These are phyloP conservation scores for Pelargonium australe DNA, from an alignment of 441 rosid genomes.

Conservation along the genomic window DNA sequence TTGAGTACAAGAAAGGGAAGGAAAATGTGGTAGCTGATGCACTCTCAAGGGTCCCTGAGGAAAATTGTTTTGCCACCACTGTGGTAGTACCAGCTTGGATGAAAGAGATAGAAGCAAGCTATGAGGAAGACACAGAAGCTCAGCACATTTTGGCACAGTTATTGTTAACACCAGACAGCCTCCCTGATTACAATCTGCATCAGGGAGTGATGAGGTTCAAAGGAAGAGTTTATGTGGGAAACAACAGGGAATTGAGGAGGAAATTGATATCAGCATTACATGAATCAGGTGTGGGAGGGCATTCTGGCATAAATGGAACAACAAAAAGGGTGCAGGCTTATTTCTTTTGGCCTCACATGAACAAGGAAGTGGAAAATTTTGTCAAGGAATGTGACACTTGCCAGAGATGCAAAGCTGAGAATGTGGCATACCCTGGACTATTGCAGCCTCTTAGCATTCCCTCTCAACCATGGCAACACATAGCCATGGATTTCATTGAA, in stretches of 20 bases:
- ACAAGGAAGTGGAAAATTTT: background rate
- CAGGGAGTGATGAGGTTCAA: background rate
- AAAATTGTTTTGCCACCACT: background rate
- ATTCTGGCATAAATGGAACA: background rate
- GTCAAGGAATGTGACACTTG: background rate
- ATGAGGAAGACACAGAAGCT: background rate
- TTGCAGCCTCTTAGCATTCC: constrained; percentile 10
- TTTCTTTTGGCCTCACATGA: background rate
- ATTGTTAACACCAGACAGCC: no score
- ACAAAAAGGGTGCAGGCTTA: background rate
- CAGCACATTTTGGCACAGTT: no score
- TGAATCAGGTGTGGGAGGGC: background rate
- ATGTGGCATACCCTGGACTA: background rate
- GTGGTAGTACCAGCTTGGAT: background rate
- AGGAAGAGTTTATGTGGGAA: background rate
- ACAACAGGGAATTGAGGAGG: background rate
- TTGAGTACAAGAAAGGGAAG: background rate
- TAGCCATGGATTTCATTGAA: background rate
- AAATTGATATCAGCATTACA: background rate
- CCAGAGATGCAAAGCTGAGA: background rate
- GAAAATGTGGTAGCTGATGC: background rate
- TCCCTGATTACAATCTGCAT: no score
- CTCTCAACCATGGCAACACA: background rate
- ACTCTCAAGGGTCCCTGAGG: background rate
- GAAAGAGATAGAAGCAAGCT: background rate